Evolutionary conservation across 1,284 basidiomycete genomes (phyloP), one percentile per base, ranked within the genome.

Genomic region (Stygiomarasmius scandens): DNA sequence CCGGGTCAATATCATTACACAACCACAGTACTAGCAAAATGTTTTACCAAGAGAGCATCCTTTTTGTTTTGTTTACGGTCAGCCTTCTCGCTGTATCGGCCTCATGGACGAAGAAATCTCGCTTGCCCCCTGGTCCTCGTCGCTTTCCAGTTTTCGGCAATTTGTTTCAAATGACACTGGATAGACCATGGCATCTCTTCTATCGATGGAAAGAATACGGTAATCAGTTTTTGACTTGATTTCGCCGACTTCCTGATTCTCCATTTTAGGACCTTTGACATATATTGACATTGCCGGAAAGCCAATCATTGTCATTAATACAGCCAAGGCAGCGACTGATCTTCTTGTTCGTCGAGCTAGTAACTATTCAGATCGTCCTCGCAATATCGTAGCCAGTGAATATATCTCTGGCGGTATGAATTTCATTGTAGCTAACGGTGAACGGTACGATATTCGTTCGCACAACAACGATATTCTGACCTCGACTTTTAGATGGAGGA

Each of bases 401-500:
- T 49, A 49, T 32, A 16, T 32, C 2, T 32, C 48, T 19, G 6
- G 48, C 16, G 8, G 11, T 12, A 11, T 29, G n/a, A 32, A 27
- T 32, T 27, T 19, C 25, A 16, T 49, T 32, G 25, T 29, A 27
- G 12, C 25, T 2, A 32, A 49, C 22, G 48, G 48, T 12, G 48
- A 49, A 10, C 12, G 20, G 48, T 49, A 27, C 11, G 38, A 9
- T 19, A 9, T 16, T 41, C 16, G 11, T 4, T 9, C 4, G 38
- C 8, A 19, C 38, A 8, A 8, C 14, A 8, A 34, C 8, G 14
- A 34, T 34, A 34, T 34, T 34, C 32, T n/a, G n/a, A n/a, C n/a
- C n/a, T n/a, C n/a, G n/a, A n/a, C 32, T 34, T 16, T 10, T 45
- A 57, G 55, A 25, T 57, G 55, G 55, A 49, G 46, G 12, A 47